These are phyloP conservation scores for Fusarium sarcochroum DNA, from an alignment of 2,329 filamentous ascomycete genomes.

Conservation along the genomic window DNA sequence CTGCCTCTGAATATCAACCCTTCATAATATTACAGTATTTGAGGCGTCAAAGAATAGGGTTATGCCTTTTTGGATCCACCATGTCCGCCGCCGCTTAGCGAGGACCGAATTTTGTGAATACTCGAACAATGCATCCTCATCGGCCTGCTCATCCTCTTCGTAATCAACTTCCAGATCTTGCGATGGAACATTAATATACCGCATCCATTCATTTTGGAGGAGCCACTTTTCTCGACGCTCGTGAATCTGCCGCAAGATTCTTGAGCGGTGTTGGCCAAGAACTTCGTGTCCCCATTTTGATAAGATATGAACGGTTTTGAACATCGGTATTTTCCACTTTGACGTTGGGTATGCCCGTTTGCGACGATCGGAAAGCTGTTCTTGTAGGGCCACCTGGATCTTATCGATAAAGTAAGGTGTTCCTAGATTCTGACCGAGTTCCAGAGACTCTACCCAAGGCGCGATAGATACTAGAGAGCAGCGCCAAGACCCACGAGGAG, in stretches of 20 bases:
- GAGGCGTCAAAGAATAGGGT: background rate
- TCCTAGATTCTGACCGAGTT: accelerated
- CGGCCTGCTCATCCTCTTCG: background rate
- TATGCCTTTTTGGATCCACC: background rate
- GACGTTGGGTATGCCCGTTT: no score
- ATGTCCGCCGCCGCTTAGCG: background rate
- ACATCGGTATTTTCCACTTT: background rate
- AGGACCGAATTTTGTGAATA: no score
- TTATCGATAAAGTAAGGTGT: background rate
- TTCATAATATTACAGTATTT: no score
- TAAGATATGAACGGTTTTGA: background rate
- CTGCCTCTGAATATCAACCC: no score
- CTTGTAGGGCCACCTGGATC: background rate
- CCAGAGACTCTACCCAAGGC: background rate
- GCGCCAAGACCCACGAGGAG: accelerated
- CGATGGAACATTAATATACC: accelerated
- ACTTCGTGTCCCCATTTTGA: background rate
- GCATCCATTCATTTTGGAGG: background rate
- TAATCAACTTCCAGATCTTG: background rate
- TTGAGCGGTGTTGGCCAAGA: background rate
- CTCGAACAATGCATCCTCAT: no score
- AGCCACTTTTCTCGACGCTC: background rate
- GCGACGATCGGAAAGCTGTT: background rate
- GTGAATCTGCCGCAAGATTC: background rate
- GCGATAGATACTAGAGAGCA: background rate